These are phyloP conservation scores for Cicer judaicum DNA, from an alignment of 306 rosid species.

Conservation along the genomic window DNA sequence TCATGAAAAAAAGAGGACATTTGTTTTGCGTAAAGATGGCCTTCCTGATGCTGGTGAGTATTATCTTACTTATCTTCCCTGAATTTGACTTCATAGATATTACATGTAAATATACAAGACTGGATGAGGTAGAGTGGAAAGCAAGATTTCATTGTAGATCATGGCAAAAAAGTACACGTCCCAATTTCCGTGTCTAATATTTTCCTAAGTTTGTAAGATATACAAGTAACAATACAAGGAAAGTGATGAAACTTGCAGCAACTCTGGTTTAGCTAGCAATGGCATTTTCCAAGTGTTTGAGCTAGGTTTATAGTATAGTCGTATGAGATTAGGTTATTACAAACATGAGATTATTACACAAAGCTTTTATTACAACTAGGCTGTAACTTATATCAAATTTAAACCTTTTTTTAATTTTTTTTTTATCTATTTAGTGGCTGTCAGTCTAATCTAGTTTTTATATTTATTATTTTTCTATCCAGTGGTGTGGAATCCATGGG, in stretches of 20 bases:
- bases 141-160: not conserved
- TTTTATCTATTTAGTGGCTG: slow-evolving; percentile 19
- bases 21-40: slow-evolving; percentile 93
- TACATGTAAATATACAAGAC: not conserved
- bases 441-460: not conserved
- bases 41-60: slow-evolving; percentile 98
- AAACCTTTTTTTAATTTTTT: not conserved
- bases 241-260: slow-evolving; percentile 14
- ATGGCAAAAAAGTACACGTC: slow-evolving; percentile 7
- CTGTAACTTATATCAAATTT: slow-evolving; percentile 14
- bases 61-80: slow-evolving; percentile 37
- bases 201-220: slow-evolving; percentile 16
- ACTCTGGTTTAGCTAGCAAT: slow-evolving; percentile 34
- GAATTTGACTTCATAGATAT: not conserved
- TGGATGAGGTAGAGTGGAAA: not conserved
- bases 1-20: slow-evolving; percentile 95
- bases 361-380: slow-evolving; percentile 19
- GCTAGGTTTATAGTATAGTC: slow-evolving; percentile 17
- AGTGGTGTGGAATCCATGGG: slow-evolving; percentile 99
- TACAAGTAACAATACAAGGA: not conserved
- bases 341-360: not conserved
- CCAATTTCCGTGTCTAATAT: slow-evolving; percentile 20
- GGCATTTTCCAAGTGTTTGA: slow-evolving; percentile 14
- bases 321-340: not conserved
- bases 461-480: slow-evolving; percentile 39